Percentiles rank a stretch among this genome's conserved stretches.
These are phyloP conservation scores for Acacia pycnantha DNA, from an alignment of 331 rosid genomes.

Conservation along the genomic window DNA sequence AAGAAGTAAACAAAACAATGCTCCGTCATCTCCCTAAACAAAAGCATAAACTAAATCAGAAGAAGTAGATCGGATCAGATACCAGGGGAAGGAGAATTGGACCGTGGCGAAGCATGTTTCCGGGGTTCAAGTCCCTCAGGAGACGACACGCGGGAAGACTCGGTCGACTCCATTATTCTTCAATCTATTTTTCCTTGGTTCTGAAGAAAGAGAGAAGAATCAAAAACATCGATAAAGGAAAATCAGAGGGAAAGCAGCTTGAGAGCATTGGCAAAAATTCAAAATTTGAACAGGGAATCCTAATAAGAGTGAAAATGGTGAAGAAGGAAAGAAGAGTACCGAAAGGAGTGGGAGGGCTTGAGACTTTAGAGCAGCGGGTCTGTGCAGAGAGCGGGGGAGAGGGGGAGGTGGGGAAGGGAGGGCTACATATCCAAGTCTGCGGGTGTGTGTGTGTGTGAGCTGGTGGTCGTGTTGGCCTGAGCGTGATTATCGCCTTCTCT, in stretches of 20 bases:
- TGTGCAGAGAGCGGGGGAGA: not conserved
- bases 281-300: not conserved
- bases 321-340: not conserved
- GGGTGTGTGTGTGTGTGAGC: not conserved
- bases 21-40: not conserved
- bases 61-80: conserved; percentile 49
- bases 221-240: not conserved
- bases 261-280: not conserved
- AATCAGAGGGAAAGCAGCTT: not conserved
- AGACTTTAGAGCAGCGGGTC: not conserved
- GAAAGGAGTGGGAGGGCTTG: not conserved
- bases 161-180: conserved; percentile 68
- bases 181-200: not conserved
- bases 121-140: conserved; percentile 64
- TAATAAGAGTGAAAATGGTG: not conserved
- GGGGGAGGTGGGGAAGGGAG: not conserved
- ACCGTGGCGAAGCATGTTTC: conserved; percentile 58
- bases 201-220: not conserved
- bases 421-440: conserved; percentile 6
- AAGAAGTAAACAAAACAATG: not conserved
- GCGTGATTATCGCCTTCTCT: not conserved
- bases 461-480: not conserved
- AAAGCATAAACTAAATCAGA: not conserved
- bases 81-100: conserved; percentile 63
- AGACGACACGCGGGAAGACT: conserved; percentile 67